phyloP scores from a whole-genome alignment of 2,329 filamentous ascomycete species.

The Grosmannia penicillata region DNA sequence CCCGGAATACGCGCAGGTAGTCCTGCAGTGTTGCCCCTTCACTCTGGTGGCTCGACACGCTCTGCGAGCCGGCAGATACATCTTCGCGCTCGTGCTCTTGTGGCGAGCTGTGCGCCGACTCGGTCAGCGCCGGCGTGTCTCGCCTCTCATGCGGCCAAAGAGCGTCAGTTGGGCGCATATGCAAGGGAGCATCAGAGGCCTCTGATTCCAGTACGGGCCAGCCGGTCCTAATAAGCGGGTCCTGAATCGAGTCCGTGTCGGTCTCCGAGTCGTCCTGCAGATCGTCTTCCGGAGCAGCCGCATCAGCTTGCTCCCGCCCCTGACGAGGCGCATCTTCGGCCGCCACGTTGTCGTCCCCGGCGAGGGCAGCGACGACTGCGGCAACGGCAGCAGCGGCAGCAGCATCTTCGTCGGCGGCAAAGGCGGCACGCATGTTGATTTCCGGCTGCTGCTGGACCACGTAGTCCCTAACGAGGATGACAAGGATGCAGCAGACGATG shows the following conservation, averaged over 20 bases:
- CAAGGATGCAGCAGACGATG: slow-evolving; percentile 87
- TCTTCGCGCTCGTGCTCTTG: too few species aligned
- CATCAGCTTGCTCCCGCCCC: too few species aligned
- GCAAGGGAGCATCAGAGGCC: too few species aligned
- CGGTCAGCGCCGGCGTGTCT: too few species aligned
- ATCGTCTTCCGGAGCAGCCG: background rate
- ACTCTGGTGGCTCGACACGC: slow-evolving; percentile 4
- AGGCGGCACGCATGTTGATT: slow-evolving; percentile 63
- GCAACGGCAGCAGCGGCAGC: too few species aligned
- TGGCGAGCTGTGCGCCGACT: too few species aligned
- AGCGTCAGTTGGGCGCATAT: too few species aligned
- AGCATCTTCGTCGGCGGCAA: slow-evolving; percentile 22
- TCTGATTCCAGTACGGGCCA: too few species aligned
- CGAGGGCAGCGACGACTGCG: background rate
- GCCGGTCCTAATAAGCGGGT: too few species aligned
- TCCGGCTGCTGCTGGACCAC: slow-evolving; percentile 95
- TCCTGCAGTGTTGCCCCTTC: slow-evolving; percentile 19
- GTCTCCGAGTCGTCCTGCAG: background rate
- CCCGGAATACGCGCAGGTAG: slow-evolving; percentile 41
- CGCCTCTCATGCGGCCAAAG: too few species aligned
- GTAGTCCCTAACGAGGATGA: slow-evolving; percentile 93
- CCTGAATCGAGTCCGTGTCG: background rate
- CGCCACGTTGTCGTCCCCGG: background rate
- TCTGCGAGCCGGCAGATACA: background rate
- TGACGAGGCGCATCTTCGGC: background rate